These are phyloP conservation scores for Cladosporium sp. DNA, from an alignment of 2,329 filamentous ascomycete genomes.

Conservation along the genomic window DNA sequence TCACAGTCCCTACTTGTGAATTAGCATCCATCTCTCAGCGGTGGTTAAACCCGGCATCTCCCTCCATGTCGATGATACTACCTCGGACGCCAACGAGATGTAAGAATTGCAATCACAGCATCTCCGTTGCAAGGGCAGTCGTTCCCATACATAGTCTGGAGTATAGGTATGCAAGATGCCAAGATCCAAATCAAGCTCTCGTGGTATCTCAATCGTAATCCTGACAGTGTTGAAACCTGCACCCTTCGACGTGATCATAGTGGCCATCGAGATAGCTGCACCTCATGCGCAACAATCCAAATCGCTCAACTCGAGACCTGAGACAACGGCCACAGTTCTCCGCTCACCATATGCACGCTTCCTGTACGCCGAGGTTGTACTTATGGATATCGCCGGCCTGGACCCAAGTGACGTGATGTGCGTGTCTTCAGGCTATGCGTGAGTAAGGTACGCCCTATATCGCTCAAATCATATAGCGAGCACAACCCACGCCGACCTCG, in stretches of 20 bases:
- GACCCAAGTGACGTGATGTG: background rate
- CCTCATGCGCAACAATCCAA: background rate
- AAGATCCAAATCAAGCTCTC: background rate
- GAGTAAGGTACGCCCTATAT: conserved; percentile 3
- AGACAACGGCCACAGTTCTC: background rate
- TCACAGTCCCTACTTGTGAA: background rate
- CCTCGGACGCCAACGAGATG: background rate
- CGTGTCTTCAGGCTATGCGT: conserved; percentile 6
- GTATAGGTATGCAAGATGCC: background rate
- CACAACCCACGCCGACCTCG: background rate
- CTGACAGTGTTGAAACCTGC: background rate
- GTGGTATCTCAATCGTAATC: background rate
- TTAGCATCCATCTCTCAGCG: background rate
- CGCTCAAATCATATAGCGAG: background rate
- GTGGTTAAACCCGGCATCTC: background rate
- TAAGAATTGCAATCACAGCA: background rate
- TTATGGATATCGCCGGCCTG: background rate
- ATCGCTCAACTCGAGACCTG: background rate
- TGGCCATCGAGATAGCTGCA: background rate
- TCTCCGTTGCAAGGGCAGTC: background rate
- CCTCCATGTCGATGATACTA: background rate
- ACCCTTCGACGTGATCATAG: background rate
- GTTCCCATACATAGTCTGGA: too few species aligned
- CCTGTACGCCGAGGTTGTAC: background rate
- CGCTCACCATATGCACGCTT: background rate